Conservation (phyloP, 331 rosid genomes). For the Malus hybrid region DNA sequence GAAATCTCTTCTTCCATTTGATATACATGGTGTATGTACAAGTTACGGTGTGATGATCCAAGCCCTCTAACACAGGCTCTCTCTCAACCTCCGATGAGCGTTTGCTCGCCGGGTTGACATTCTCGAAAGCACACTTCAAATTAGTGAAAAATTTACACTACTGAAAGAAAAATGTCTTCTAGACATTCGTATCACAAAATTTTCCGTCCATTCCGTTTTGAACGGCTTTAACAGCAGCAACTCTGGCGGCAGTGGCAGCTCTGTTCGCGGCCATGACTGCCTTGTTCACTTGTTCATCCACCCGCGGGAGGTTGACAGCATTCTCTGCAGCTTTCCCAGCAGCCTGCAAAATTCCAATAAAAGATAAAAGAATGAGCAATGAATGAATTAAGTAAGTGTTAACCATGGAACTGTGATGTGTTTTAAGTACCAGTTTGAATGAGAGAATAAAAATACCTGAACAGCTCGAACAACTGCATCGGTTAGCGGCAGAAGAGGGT, state of each 20-base stretch:
- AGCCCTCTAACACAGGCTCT: constrained; percentile 35
- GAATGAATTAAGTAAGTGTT: neutral
- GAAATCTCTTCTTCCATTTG: constrained; percentile 48
- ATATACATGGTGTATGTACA: constrained; percentile 75
- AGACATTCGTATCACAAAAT: constrained; percentile 65
- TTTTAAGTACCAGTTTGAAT: neutral
- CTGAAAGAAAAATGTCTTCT: constrained; percentile 22
- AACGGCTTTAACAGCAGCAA: constrained; percentile 94
- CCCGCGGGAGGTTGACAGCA: constrained; percentile 56
- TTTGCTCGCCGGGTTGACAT: constrained; percentile 70
- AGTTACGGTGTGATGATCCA: constrained; percentile 51
- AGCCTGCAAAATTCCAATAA: constrained; percentile 41
- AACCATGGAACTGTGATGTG: neutral
- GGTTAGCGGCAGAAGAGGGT: constrained; percentile 40
- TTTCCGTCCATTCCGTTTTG: constrained; percentile 94
- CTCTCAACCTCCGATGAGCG: constrained; percentile 65
- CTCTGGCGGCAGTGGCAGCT: constrained; percentile 94
- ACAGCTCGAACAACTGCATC: constrained; percentile 60
- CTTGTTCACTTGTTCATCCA: constrained; percentile 74
- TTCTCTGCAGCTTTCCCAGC: constrained; percentile 73
- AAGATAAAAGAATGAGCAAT: neutral
- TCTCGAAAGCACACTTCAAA: constrained; percentile 37
- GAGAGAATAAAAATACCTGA: constrained; percentile 38
- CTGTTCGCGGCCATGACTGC: constrained; percentile 77
- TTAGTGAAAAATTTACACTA: constrained; percentile 61